Evolutionary conservation across 345 rosid species (phyloP), one percentile per base, ranked within the genome.

Genomic region (Populus davidiana): DNA sequence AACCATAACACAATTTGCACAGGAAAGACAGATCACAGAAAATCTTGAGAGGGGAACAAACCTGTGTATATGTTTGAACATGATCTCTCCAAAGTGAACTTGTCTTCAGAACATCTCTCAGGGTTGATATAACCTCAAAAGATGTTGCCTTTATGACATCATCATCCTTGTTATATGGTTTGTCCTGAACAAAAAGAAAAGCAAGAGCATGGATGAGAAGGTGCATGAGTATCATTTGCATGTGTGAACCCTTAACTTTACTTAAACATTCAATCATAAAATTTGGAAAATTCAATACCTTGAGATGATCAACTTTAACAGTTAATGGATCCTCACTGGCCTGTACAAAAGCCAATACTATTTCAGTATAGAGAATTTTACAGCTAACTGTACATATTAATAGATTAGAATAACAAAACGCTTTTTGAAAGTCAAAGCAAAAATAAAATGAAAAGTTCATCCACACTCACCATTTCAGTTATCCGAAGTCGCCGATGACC

Each of bases 1-100:
- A 25, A 71, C 21, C 18, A 63, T 75, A 2, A 54, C 50, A 47
- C 16, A 47, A 13, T 47, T 12, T 47, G 50, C 50, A 47, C 50
- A 52, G 59, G 20, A 50, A 50, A 50, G 59, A 17, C n/a, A 50
- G 6, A 17, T 50, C 21, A 50, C 59, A 5, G 54, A 71, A 14
- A 36, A 35, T 35, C 47, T 25, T 23, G 35, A 79, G 23, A 68
- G 69, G 80, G 36, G 41, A 67, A 74, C 72, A 76, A 70, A 88
- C 99, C 93, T 91, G 96, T 77, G 89, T 90, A 77, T 95, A 95
- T 69, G 97, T 91, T 76, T 92, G 97, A 79, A 92, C 97, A 77
- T 93, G 99, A 88, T 96, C 98, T 82, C 98, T 89, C 98, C 97
- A 96, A 43, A 93, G 89, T 41, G 96, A 89, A 84, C 94, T 96